Conservation (phyloP, 1,284 basidiomycete species). For the Boletus semigastroideus region DNA sequence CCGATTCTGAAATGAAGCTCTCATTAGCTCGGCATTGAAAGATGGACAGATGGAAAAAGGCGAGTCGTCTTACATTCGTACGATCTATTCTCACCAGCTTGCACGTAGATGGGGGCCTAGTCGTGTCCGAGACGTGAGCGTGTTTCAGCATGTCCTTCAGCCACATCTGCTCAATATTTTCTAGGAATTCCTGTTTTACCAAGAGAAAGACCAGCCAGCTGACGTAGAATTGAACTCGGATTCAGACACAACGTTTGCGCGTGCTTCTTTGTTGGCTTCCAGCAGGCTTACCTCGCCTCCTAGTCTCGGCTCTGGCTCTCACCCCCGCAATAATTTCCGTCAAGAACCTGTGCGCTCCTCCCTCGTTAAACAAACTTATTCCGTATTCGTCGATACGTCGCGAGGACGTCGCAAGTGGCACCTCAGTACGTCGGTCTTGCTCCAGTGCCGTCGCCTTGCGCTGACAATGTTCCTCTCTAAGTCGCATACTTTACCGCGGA, state of each 20-base stretch:
- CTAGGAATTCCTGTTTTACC: slow-evolving; percentile 77
- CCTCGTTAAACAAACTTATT: slow-evolving; percentile 78
- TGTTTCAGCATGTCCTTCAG: slow-evolving; percentile 3
- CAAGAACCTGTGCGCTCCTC: slow-evolving; percentile 45
- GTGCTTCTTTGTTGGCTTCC: neutral
- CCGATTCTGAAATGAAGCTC: slow-evolving; percentile 5
- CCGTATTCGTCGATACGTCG: slow-evolving; percentile 64
- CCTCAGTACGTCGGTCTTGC: slow-evolving; percentile 51
- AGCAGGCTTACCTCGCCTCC: slow-evolving; percentile 18
- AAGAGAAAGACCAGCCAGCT: slow-evolving; percentile 53
- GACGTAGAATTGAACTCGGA: slow-evolving; percentile 48
- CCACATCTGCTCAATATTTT: slow-evolving; percentile 7
- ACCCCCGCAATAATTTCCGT: slow-evolving; percentile 34
- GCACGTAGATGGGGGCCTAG: slow-evolving; percentile 66
- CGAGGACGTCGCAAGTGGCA: slow-evolving; percentile 75
- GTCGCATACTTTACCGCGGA: slow-evolving; percentile 73
- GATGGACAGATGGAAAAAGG: slow-evolving; percentile 77
- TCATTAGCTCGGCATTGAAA: slow-evolving; percentile 65
- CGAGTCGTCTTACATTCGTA: slow-evolving; percentile 35
- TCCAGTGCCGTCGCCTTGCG: slow-evolving; percentile 1
- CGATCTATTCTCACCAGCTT: slow-evolving; percentile 24
- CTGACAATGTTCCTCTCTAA: slow-evolving; percentile 28
- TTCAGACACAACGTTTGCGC: slow-evolving; percentile 42
- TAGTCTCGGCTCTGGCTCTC: slow-evolving; percentile 36
- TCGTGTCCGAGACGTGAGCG: slow-evolving; percentile 67